Evolutionary conservation across 495 filamentous ascomycete species (phyloP).

Genomic region (Corynascus novoguineensis): DNA sequence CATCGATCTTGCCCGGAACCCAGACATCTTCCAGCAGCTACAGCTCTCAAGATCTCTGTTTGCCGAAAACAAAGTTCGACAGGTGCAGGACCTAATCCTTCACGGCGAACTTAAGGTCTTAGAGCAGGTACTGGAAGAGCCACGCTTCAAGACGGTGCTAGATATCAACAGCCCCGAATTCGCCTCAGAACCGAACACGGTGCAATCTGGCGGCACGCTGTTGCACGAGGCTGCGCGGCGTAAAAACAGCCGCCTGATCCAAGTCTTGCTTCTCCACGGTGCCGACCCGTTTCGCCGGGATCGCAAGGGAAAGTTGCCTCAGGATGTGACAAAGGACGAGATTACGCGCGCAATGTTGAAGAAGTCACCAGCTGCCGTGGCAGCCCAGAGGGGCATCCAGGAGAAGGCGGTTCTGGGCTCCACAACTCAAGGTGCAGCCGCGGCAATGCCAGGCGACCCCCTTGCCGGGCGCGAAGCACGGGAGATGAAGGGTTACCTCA

Average conservation of each 20-base stretch:
- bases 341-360: conserved; percentile 79
- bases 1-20: conserved; percentile 81
- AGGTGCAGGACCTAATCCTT: conserved; percentile 71
- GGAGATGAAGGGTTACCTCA: conserved; percentile 97
- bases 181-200: conserved; percentile 69
- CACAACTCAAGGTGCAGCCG: conserved; percentile 52
- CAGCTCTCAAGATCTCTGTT: conserved; percentile 88
- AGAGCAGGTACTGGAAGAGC: conserved; percentile 74
- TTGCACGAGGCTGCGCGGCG: conserved; percentile 89
- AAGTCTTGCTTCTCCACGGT: conserved; percentile 85
- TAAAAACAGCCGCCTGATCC: conserved; percentile 76
- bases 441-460: conserved; percentile 54
- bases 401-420: conserved; percentile 89
- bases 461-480: conserved; percentile 77
- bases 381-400: conserved; percentile 91
- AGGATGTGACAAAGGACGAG: conserved; percentile 97
- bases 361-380: conserved; percentile 87
- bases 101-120: conserved; percentile 68
- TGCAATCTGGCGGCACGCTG: conserved; percentile 75
- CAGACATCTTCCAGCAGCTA: conserved; percentile 91
- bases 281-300: conserved; percentile 97
- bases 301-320: conserved; percentile 88
- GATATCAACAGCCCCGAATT: conserved; percentile 90
- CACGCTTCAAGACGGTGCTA: conserved; percentile 72
- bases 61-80: conserved; percentile 74